Evolutionary conservation across 2,329 filamentous ascomycete genomes (phyloP), one percentile per base, ranked within the genome.

Genomic region (Ophioceras dolichostomum): DNA sequence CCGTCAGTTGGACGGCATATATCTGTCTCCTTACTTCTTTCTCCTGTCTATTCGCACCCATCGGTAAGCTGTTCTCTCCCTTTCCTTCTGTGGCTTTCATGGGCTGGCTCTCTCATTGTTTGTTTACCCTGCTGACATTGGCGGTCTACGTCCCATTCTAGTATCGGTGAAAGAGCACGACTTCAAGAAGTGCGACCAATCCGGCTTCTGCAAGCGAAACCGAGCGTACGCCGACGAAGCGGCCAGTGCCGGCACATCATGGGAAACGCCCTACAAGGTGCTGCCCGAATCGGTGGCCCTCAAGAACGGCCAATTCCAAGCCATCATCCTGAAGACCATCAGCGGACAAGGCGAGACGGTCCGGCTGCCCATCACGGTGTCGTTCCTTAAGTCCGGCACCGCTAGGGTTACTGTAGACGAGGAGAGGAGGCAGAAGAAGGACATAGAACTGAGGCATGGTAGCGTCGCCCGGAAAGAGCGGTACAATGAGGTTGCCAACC

Each of bases 191-290:
- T 98, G 91, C 65, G 67, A 83, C 47, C 89, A 98, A 57, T 91
- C 89, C 4, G 91, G 91, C 51, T 98, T 98, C 67, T 98, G 91
- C 64, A 91, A 87, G 57, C 83, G 91, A 46, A 96, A 96, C 62
- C 79, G 91, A 56, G 83, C 76, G 28, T 88, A 83, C 55, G 91
- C 91, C 55, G 88, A 96, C 60, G 67, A 73, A 45, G 86, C 79
- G 44, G 61, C 73, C 32, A 64, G 74, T 30, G 62, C 75, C 39
- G 77, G 75, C 42, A 69, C 74, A 8, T 66, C 69, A 20, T 95
- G 86, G 83, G 66, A 67, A 46, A 79, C 86, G 7, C 89, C 89
- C 0, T 98, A 96, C 62, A 68, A 70, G 45, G 69, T 98, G 45
- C 67, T 79, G 30, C 62, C 81, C 37, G 71, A 80, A 21, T 81